Base-by-base conservation (phyloP, 129 eudicot genomes). In the Escallonia herrerae region DNA sequence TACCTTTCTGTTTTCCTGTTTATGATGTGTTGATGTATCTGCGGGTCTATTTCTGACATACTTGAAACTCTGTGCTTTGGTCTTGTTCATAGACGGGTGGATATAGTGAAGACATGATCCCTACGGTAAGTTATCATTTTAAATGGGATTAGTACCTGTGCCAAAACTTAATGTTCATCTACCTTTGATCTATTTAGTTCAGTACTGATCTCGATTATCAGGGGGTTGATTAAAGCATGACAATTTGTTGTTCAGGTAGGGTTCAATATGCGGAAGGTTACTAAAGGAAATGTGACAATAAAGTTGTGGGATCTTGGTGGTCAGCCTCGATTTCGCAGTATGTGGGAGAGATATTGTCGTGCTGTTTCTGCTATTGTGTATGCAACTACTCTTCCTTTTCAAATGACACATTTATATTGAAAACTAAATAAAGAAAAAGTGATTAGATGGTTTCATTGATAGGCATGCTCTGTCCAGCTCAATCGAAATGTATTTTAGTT, bases 261-360 rank as follows among this genome's bases (percentile, higher is more conserved):
- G 70, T 93, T 93, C 60, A 93, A 93, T 67, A 93, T 93, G 99
- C 85, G 89, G 55, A 93, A 93, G 68, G 99, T 93, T 47, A 93
- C 96, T 51, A 93, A 93, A 76, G 99, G 99, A 66, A 93, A 89
- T 75, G 99, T 93, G 11, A 93, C 96, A 48, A 93, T 93, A 65
- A 93, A 93, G 76, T 70, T 93, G 79, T 93, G 99, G 99, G 99
- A 93, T 86, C 99, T 93, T 80, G 99, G 96, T 59, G 99, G 99
- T 72, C 99, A 93, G 76, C 99, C 99, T 60, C 84, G 99, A 63
- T 93, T 89, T 63, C 89, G 99, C 58, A 93, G 99, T 60, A 93
- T 93, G 96, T 93, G 99, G 99, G 99, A 93, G 81, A 77, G 96
- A 86, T 93, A 93, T 53, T 93, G 99, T 58, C 96, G 96, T 80